Evolutionary conservation across 2,329 filamentous ascomycete genomes (phyloP).

Genomic region (Lachnellula occidentalis): DNA sequence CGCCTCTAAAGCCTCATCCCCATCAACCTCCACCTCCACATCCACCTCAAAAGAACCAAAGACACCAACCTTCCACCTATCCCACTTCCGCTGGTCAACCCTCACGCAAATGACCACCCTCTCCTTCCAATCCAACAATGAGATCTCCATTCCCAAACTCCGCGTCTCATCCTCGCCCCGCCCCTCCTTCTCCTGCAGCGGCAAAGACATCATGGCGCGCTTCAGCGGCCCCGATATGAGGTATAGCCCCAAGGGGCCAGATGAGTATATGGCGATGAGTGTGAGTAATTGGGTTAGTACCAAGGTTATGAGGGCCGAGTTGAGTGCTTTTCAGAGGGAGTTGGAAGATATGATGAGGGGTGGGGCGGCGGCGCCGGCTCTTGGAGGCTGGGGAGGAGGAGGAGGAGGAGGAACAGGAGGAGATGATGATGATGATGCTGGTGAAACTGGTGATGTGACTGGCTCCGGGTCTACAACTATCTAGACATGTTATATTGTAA

Average conservation of each 20-base stretch:
- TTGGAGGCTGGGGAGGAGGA: neutral
- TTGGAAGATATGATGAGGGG: conserved; percentile 12
- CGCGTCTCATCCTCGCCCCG: neutral
- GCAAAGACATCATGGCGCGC: conserved; percentile 11
- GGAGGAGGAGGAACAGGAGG: neutral
- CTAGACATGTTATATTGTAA: no score
- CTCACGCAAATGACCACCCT: conserved; percentile 9
- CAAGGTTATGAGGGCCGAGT: conserved; percentile 13
- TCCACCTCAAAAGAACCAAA: no score
- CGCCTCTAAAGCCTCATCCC: neutral
- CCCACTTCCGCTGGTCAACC: conserved; percentile 18
- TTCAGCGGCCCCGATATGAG: conserved; percentile 7
- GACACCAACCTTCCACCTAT: conserved; percentile 4
- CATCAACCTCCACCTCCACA: neutral
- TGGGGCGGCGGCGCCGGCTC: neutral
- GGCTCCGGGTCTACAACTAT: neutral
- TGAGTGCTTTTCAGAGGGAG: conserved; percentile 15
- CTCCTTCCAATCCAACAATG: conserved; percentile 1
- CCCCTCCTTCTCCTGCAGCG: conserved; percentile 12
- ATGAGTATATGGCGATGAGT: conserved; percentile 12
- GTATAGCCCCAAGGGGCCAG: conserved; percentile 14
- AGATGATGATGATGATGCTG: neutral
- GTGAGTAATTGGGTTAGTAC: conserved; percentile 16
- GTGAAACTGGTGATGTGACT: neutral
- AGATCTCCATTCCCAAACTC: neutral